phyloP scores from a whole-genome alignment of 78 protist genomes.

The Guillardia theta region DNA sequence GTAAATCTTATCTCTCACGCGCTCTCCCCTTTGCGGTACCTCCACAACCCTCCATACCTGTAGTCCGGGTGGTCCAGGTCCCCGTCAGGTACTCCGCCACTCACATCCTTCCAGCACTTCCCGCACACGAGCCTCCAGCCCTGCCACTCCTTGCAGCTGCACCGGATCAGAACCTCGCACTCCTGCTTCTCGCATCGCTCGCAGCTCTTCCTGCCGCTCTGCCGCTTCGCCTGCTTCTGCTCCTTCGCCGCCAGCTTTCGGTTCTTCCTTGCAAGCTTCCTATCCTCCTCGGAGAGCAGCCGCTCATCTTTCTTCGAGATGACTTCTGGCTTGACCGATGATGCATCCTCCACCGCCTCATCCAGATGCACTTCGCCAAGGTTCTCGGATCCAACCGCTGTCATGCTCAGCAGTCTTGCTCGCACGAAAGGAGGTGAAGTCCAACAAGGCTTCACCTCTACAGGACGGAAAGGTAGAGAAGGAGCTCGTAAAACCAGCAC shows the following conservation, averaged over 20 bases:
- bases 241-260: neutral
- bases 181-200: neutral
- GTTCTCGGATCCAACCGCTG: too few species aligned
- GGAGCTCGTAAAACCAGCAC: too few species aligned
- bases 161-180: neutral
- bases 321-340: too few species aligned
- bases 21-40: neutral
- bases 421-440: too few species aligned
- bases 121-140: slow-evolving; percentile 9
- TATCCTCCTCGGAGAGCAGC: neutral
- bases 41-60: neutral
- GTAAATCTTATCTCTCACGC: too few species aligned
- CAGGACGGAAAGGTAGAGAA: too few species aligned
- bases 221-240: neutral
- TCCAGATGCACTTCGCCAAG: too few species aligned
- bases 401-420: too few species aligned
- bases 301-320: neutral
- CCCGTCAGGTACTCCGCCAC: neutral
- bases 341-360: too few species aligned
- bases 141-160: neutral
- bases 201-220: neutral
- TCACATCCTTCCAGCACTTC: neutral
- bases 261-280: neutral
- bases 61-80: neutral
- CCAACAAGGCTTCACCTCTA: too few species aligned